Evolutionary conservation across 164 flowering plant species (phyloP), one percentile per base, ranked within the genome.

Genomic region (Macadamia integrifolia): DNA sequence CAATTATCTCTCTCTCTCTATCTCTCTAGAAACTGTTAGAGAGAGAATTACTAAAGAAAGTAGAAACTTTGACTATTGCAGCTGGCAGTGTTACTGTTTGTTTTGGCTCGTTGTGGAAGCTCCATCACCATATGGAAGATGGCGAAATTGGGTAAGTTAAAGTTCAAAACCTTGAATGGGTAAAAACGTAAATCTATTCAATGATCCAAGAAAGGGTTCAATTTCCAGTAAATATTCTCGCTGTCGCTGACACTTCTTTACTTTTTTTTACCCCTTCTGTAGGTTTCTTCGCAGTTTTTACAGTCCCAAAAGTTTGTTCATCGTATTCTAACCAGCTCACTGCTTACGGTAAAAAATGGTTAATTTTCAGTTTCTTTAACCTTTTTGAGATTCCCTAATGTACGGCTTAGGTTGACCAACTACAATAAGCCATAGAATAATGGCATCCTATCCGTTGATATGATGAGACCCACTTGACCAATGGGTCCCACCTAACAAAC

Each of bases 221-320:
- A 48, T 15, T 32, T 31, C 13, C 10, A 6, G 46, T 6, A 12
- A 17, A 4, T 13, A 8, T 6, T 32, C 5, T 23, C 9, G 29
- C 49, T 18, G 23, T 9, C 9, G 8, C 44, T 58, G 40, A 6
- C 23, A 18, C 50, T 8, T 11, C 57, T 23, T 62, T 58, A 57
- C 9, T 15, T 61, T 46, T 30, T 46, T 46, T 18, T 4, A 23
- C 23, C 23, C 17, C 11, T n/a, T 9, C 12, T 0, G 62, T 96
- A 91, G 98, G 92, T 29, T 93, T 93, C 72, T 83, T 91, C 43
- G 92, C 87, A 71, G 92, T 81, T 66, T 93, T 93, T 70, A 85
- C 82, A 1, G 69, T 91, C 0, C 98, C 98, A 35, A 93, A 86
- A 85, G 55, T 93, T 56, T 89, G 86, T 75, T 80, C 87, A 30